phyloP scores from a whole-genome alignment of 805 yeast species.

The Barnettozyma wickerhamii region DNA sequence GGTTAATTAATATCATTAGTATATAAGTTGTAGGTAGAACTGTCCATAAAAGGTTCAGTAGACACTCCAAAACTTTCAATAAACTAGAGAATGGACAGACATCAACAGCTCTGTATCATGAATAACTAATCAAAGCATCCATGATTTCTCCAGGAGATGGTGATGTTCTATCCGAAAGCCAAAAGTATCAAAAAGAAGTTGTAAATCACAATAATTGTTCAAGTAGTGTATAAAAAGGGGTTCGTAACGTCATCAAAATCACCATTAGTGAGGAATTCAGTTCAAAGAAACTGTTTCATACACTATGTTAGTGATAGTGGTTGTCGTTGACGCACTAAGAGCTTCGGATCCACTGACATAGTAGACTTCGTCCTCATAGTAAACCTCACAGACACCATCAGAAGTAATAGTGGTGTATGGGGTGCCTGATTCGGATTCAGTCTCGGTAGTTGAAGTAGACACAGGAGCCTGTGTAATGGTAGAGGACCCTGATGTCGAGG shows the following conservation, averaged over 20 bases:
- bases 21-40: too few relatives aligned
- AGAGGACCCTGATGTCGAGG: conserved; percentile 10
- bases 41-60: too few relatives aligned
- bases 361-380: conserved; percentile 15
- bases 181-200: too few relatives aligned
- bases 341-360: conserved; percentile 27
- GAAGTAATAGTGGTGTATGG: conserved; percentile 21
- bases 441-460: conserved; percentile 2
- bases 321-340: conserved; percentile 24
- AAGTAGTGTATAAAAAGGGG: neutral
- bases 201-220: too few relatives aligned
- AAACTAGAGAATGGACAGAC: too few relatives aligned
- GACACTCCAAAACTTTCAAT: too few relatives aligned
- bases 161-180: too few relatives aligned
- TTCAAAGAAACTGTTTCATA: conserved; percentile 19
- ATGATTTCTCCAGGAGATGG: too few relatives aligned
- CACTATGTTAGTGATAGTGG: conserved; percentile 23
- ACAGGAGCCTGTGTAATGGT: conserved; percentile 15
- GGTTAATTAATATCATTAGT: too few relatives aligned
- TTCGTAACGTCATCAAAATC: conserved; percentile 5
- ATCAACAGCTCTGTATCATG: too few relatives aligned
- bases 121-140: too few relatives aligned
- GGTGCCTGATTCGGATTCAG: conserved; percentile 10
- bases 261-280: neutral
- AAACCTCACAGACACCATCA: conserved; percentile 26